phyloP scores from a whole-genome alignment of 441 rosid species.

The Arabidopsis lyrata region DNA sequence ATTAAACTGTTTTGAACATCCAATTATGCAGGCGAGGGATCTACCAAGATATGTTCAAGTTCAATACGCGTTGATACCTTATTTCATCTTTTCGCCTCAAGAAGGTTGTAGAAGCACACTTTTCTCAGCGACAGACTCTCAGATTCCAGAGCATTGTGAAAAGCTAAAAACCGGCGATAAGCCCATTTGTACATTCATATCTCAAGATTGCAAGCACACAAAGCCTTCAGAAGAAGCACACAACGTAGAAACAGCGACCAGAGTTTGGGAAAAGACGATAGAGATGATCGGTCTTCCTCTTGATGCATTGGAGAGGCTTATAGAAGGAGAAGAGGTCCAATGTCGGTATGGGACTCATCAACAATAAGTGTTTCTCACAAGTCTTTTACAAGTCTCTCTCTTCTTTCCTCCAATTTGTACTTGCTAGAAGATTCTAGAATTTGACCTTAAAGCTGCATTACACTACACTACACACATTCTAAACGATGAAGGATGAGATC shows the following conservation, averaged over 20 bases:
- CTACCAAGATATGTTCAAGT: constrained; percentile 82
- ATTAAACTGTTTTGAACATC: background rate
- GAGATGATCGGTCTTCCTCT: constrained; percentile 79
- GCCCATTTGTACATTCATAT: constrained; percentile 74
- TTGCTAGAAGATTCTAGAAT: background rate
- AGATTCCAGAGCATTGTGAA: constrained; percentile 77
- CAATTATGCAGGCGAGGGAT: constrained; percentile 81
- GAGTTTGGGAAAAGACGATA: constrained; percentile 87
- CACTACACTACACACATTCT: constrained; percentile 3
- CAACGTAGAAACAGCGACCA: constrained; percentile 59
- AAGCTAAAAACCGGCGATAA: constrained; percentile 66
- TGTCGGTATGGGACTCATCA: constrained; percentile 53
- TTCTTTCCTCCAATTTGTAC: constrained; percentile 12
- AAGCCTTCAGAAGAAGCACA: constrained; percentile 92
- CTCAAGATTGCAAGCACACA: constrained; percentile 77
- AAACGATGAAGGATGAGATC: constrained; percentile 4
- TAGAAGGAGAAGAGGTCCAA: constrained; percentile 65
- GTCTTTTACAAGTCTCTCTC: background rate
- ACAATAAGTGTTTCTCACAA: background rate
- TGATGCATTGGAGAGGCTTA: constrained; percentile 72
- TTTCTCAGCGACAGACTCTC: constrained; percentile 84
- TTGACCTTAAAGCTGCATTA: constrained; percentile 11
- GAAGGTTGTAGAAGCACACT: constrained; percentile 92
- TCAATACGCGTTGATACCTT: constrained; percentile 83
- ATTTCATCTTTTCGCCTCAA: constrained; percentile 77